phyloP scores from a whole-genome alignment of 169 alveolate genomes.

The Cryptosporidium ubiquitum region DNA sequence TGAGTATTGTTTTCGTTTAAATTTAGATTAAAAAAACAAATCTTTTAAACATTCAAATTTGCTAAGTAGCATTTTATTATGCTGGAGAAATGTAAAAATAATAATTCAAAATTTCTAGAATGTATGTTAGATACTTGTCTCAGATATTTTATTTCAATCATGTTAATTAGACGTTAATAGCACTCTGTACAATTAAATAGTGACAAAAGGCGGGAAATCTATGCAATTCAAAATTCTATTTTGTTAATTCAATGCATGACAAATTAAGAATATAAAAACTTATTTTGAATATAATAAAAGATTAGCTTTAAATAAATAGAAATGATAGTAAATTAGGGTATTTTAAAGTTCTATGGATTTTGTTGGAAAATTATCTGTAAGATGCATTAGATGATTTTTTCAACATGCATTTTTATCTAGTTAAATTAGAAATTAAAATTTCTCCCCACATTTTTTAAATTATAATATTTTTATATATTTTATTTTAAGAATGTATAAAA shows the following conservation, averaged over 20 bases:
- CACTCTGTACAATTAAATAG: background rate
- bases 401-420: no score
- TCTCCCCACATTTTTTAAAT: conserved; percentile 9
- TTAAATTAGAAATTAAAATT: background rate
- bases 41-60: no score
- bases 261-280: background rate
- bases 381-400: background rate
- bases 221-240: background rate
- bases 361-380: no score
- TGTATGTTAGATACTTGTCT: background rate
- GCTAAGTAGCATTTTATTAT: background rate
- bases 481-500: background rate
- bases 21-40: no score
- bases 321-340: background rate
- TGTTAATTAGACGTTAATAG: background rate
- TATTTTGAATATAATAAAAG: background rate
- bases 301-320: background rate
- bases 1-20: no score
- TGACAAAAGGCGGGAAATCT: background rate
- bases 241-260: background rate
- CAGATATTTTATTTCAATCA: background rate
- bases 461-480: background rate
- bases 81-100: no score
- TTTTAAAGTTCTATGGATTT: no score
- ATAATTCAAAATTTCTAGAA: background rate